Percentiles rank a stretch among this genome's conserved stretches.
phyloP scores from a whole-genome alignment of 768 basidiomycete genomes.

The Astraeus odoratus region DNA sequence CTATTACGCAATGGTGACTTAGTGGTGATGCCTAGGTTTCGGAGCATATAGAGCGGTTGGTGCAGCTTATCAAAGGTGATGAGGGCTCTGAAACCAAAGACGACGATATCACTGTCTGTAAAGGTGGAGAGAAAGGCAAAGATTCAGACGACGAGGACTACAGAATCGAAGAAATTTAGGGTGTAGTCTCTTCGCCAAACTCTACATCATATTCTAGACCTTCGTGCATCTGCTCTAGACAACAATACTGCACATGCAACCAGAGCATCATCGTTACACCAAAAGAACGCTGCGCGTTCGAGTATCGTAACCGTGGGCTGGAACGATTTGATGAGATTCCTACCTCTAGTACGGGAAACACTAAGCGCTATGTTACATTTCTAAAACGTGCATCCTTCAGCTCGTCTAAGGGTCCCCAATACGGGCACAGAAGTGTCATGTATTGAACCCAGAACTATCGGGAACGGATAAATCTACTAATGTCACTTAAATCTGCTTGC shows the following conservation, averaged over 20 bases:
- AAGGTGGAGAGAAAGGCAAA: constrained; percentile 16
- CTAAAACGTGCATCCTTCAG: no score
- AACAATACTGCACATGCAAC: no score
- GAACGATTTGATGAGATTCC: no score
- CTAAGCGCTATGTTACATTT: no score
- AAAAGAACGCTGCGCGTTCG: no score
- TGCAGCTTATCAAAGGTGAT: constrained; percentile 75
- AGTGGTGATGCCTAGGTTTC: constrained; percentile 52
- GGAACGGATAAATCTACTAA: no score
- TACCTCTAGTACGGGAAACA: no score
- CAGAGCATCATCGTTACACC: no score
- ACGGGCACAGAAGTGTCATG: no score
- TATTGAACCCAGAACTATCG: no score
- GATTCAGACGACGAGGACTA: constrained; percentile 57
- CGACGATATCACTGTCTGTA: constrained; percentile 29
- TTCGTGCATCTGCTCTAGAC: background rate
- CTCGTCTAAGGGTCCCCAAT: no score
- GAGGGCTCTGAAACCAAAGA: constrained; percentile 48
- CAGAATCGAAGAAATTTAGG: constrained; percentile 69
- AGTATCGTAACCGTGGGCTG: no score
- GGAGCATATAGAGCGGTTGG: constrained; percentile 83
- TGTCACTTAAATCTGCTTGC: background rate
- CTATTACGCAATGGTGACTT: background rate
- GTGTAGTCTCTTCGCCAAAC: constrained; percentile 11
- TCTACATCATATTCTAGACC: background rate